Evolutionary conservation across 345 rosid genomes (phyloP), one percentile per base, ranked within the genome.

Genomic region (Salix brachista): DNA sequence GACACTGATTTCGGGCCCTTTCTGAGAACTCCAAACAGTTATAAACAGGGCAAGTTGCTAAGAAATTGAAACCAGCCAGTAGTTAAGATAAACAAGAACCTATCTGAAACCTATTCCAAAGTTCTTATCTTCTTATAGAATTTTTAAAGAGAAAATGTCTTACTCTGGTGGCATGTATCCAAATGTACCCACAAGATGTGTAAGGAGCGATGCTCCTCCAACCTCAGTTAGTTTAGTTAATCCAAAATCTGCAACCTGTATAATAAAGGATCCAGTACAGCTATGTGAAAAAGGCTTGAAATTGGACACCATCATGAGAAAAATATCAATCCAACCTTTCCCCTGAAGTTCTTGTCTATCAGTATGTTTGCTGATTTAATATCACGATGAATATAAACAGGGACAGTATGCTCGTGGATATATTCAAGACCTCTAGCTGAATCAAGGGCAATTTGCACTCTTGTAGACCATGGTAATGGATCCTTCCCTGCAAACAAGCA

Each of bases 91-190:
- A 73, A 64, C n/a, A 17, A 60, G 30, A 74, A 30, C 50, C 39
- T 42, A 18, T 37, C 65, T 62, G 37, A 39, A 62, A 2, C 39
- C n/a, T 19, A 26, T 61, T 14, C 21, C 41, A 41, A 68, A 18
- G 6, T 42, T 42, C 13, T 76, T 64, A 25, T 36, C 60, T 12
- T 8, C 50, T 58, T 9, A 23, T 58, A n/a, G 28, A 58, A 58
- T 58, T n/a, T 13, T 23, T 58, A 58, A 11, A 11, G 25, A 58
- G 64, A 58, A 58, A 58, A 23, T 73, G 14, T 75, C 91, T 87
- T 88, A 93, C 99, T 96, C 99, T 0, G 98, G 99, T 26, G 99
- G 92, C 99, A 96, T 96, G 84, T 96, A 96, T 83, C 99, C 99
- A 84, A 96, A 96, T 69, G 99, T 96, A 36, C 99, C 98, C 84